Base-by-base conservation (phyloP, 768 basidiomycete species). In the Rubroboletus satanas region DNA sequence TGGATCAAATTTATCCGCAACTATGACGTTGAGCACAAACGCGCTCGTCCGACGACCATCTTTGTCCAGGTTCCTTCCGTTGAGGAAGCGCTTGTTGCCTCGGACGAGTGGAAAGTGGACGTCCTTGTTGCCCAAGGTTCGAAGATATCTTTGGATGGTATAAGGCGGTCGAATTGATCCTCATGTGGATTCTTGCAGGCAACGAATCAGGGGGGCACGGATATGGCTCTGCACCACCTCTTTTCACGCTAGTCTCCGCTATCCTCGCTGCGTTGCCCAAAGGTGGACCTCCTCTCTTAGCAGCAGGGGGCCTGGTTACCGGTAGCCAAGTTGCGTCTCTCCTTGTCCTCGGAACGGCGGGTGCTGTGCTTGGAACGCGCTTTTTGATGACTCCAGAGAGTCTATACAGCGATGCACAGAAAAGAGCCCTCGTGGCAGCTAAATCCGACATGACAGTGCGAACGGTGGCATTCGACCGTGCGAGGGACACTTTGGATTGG, bases 191-290 rank as follows among this genome's bases (percentile, higher is more conserved):
- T 47, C 6, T 29, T 54, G 17, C 51, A 92, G 90, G 90, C 5
- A 81, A 76, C 52, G 91, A 93, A 71, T 81, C 88, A 37, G 91
- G 91, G 8, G 91, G 91, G 28, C 91, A 93, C 69, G 89, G 88
- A 7, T 71, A 77, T 45, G 59, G 71, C 21, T 64, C 75, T 38
- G 81, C 86, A 7, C 79, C 80, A 36, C 82, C 90, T 1, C 75
- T 88, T 50, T 69, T 83, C 51, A 80, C 79, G 14, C 73, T 92
- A 42, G 64, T 91, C 51, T 76, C 85, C 7, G 72, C 76, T 51
- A 74, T 89, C 60, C 70, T 83, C 41, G 68, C 75, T 36, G 72
- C 69, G 11, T 57, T 83, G 17, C 66, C 76, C 4, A 62, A 71
- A 35, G 69, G 69, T 35, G 72, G 75, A 5, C 81, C 82, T 0